Percentiles rank a stretch among this genome's conserved stretches.
Evolutionary conservation across 331 rosid genomes (phyloP).

Genomic region (Quercus phellos): DNA sequence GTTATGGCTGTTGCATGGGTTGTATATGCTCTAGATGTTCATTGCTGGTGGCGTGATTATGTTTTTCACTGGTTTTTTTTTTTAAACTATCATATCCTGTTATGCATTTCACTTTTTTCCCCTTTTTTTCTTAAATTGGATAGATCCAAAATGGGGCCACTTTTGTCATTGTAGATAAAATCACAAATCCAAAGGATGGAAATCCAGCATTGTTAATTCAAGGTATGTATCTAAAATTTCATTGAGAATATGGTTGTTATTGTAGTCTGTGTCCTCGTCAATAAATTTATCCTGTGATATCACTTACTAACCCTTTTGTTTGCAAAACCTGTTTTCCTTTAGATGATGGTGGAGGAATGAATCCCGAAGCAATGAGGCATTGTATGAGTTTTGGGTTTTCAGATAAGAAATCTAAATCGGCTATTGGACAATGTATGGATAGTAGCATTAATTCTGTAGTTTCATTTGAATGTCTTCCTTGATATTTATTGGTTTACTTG

Average conservation of each 20-base stretch:
- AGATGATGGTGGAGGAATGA: slow-evolving; percentile 92
- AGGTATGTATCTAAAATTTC: slow-evolving; percentile 43
- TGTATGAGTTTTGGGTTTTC: slow-evolving; percentile 94
- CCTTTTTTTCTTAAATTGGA: slow-evolving; percentile 19
- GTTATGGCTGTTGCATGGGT: background rate
- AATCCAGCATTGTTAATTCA: slow-evolving; percentile 72
- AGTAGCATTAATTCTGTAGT: slow-evolving; percentile 15
- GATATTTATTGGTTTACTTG: slow-evolving; percentile 34
- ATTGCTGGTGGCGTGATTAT: background rate
- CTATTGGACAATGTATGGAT: slow-evolving; percentile 78
- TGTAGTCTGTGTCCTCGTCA: slow-evolving; percentile 2
- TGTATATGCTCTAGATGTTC: background rate
- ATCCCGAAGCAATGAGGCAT: slow-evolving; percentile 64
- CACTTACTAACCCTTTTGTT: slow-evolving; percentile 6
- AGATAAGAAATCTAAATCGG: slow-evolving; percentile 54
- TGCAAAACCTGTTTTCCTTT: slow-evolving; percentile 25
- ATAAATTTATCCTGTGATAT: background rate
- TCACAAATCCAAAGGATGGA: slow-evolving; percentile 63
- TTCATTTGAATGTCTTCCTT: slow-evolving; percentile 11
- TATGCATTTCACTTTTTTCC: slow-evolving; percentile 26
- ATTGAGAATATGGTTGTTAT: slow-evolving; percentile 2
- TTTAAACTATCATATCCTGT: background rate
- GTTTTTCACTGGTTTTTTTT: background rate
- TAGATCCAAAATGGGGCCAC: slow-evolving; percentile 85
- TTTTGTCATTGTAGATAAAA: slow-evolving; percentile 69